Conservation (phyloP, 805 yeast species). For the Ogataea neopini region DNA sequence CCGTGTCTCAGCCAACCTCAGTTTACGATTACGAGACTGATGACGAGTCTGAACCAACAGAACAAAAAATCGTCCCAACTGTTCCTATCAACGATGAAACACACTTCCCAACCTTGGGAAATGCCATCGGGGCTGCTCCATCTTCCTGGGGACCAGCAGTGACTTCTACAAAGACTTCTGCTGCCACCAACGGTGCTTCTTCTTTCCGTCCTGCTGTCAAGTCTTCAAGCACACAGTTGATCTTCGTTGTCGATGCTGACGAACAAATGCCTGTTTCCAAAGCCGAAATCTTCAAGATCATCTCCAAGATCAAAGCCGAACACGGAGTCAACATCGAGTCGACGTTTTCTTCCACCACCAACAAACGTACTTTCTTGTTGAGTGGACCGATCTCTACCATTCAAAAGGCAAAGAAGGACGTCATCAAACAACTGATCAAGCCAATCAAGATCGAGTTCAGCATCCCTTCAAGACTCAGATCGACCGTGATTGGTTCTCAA, state of each 20-base stretch:
- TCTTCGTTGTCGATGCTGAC: constrained; percentile 70
- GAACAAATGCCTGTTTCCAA: constrained; percentile 65
- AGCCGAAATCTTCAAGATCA: constrained; percentile 67
- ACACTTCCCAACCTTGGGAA: constrained; percentile 70
- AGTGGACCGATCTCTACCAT: constrained; percentile 72
- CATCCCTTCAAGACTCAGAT: constrained; percentile 76
- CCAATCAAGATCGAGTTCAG: constrained; percentile 62
- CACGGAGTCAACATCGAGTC: constrained; percentile 76
- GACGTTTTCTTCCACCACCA: constrained; percentile 72
- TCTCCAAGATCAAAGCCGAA: constrained; percentile 59
- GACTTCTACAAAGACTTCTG: constrained; percentile 19
- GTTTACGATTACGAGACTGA: constrained; percentile 14
- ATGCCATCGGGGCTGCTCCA: constrained; percentile 39
- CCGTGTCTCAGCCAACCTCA: constrained; percentile 19
- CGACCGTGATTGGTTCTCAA: constrained; percentile 82
- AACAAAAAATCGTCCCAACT: constrained; percentile 21
- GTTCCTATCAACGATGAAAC: constrained; percentile 48
- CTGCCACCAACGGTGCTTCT: constrained; percentile 9
- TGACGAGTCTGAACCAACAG: constrained; percentile 12
- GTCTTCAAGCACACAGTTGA: constrained; percentile 70
- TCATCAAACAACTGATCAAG: constrained; percentile 73
- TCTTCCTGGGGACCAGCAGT: constrained; percentile 45
- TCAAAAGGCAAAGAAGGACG: constrained; percentile 68
- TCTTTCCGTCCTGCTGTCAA: constrained; percentile 44
- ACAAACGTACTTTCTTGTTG: constrained; percentile 79